Evolutionary conservation across 2,329 filamentous ascomycete genomes (phyloP).

Genomic region (Aureobasidium sp.): DNA sequence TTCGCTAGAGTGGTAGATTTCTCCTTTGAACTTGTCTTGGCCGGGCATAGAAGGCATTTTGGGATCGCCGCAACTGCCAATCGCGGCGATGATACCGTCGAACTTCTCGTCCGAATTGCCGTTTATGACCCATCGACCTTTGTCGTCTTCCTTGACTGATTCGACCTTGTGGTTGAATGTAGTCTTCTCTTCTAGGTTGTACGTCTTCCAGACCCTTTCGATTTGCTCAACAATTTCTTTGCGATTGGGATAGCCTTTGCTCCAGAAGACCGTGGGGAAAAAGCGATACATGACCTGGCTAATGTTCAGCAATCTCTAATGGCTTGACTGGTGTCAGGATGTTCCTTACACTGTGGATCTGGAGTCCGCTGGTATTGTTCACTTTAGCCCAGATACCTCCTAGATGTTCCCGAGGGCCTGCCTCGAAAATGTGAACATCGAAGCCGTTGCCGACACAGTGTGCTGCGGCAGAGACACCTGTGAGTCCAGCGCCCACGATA

Average conservation of each 20-base stretch:
- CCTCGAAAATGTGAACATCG: constrained; percentile 73
- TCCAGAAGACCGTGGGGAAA: constrained; percentile 70
- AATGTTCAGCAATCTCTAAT: too few relatives aligned
- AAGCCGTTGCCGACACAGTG: constrained; percentile 84
- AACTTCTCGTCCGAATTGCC: constrained; percentile 62
- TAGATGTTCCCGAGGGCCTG: constrained; percentile 56
- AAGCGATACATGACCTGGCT: constrained; percentile 70
- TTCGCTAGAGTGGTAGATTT: constrained; percentile 67
- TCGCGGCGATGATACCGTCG: constrained; percentile 69
- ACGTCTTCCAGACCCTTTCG: constrained; percentile 64
- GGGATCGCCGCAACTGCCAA: constrained; percentile 73
- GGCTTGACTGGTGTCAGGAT: too few relatives aligned
- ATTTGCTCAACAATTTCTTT: constrained; percentile 70
- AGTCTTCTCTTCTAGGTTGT: constrained; percentile 63
- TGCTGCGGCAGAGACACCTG: constrained; percentile 68
- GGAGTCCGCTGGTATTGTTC: constrained; percentile 73
- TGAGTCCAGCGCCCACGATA: constrained; percentile 50
- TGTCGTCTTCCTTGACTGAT: constrained; percentile 60
- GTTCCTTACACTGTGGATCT: constrained; percentile 58
- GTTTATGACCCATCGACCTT: constrained; percentile 73
- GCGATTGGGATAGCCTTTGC: constrained; percentile 68
- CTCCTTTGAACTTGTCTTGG: constrained; percentile 65
- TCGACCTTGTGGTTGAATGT: constrained; percentile 64
- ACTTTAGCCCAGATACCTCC: constrained; percentile 78
- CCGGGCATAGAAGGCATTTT: constrained; percentile 65